Percentiles rank a stretch among this genome's conserved stretches.
Conservation (phyloP, 768 basidiomycete genomes). For the Mycena polygramma region DNA sequence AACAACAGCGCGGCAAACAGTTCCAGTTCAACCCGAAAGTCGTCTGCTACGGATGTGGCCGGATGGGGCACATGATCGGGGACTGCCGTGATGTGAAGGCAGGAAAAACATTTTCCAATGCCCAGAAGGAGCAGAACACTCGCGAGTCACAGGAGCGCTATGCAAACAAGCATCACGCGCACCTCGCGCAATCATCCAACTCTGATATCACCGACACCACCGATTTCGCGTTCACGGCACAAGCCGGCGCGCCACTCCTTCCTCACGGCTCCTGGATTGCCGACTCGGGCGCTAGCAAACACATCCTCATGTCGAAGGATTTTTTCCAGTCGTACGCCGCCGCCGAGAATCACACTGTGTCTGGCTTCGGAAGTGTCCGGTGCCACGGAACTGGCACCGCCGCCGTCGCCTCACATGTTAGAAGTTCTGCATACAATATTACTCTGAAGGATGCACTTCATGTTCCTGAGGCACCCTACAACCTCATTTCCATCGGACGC, state of each 20-base stretch:
- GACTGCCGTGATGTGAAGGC: too few relatives aligned
- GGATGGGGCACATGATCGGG: too few relatives aligned
- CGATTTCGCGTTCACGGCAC: slow-evolving; percentile 25
- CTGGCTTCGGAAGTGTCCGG: slow-evolving; percentile 13
- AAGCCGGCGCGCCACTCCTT: neutral
- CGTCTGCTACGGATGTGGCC: too few relatives aligned
- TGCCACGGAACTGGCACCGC: slow-evolving; percentile 19
- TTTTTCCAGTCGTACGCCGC: slow-evolving; percentile 12
- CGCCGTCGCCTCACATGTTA: slow-evolving; percentile 18
- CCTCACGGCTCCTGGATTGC: slow-evolving; percentile 16
- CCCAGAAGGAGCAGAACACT: slow-evolving; percentile 22
- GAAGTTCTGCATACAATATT: slow-evolving; percentile 9
- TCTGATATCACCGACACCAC: neutral
- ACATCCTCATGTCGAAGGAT: neutral
- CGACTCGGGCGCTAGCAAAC: slow-evolving; percentile 17
- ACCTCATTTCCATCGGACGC: slow-evolving; percentile 32
- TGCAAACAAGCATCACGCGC: slow-evolving; percentile 16
- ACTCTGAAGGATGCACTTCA: neutral
- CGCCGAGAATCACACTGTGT: neutral
- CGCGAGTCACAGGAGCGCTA: slow-evolving; percentile 16
- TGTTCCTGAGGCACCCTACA: slow-evolving; percentile 32
- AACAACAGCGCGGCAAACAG: slow-evolving; percentile 8
- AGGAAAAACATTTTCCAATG: neutral
- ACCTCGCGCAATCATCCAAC: neutral
- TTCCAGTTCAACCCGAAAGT: slow-evolving; percentile 18